These are phyloP conservation scores for Phytophthora boehmeriae DNA, from an alignment of 352 stramenopile species.

Conservation along the genomic window DNA sequence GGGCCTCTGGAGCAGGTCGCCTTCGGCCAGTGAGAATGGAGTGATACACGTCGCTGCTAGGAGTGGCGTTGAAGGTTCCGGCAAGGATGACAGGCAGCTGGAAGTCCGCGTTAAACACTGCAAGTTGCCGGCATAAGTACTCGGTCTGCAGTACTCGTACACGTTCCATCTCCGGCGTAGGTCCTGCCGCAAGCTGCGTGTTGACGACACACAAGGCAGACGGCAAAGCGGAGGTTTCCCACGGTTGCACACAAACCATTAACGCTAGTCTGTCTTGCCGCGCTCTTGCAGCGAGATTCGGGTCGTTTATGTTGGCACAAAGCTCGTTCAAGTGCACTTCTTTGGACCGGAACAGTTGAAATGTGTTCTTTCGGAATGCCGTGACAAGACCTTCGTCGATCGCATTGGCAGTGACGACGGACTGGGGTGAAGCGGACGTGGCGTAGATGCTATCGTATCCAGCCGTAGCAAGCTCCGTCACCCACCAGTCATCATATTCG, in stretches of 20 bases:
- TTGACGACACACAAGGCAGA: conserved; percentile 75
- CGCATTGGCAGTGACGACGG: conserved; percentile 23
- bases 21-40: conserved; percentile 65
- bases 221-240: conserved; percentile 67
- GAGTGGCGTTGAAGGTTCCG: conserved; percentile 82
- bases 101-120: conserved; percentile 83
- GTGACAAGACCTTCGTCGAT: conserved; percentile 81
- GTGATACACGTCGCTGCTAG: conserved; percentile 84
- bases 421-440: conserved; percentile 11
- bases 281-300: conserved; percentile 51
- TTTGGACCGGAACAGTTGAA: conserved; percentile 79
- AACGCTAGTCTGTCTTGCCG: conserved; percentile 78
- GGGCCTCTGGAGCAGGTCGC: conserved; percentile 50
- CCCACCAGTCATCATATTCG: conserved; percentile 90
- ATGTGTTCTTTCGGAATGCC: conserved; percentile 70
- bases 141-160: conserved; percentile 76
- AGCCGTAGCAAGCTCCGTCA: conserved; percentile 48
- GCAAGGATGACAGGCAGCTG: conserved; percentile 83
- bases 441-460: conserved; percentile 88
- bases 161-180: conserved; percentile 43
- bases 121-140: conserved; percentile 67
- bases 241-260: conserved; percentile 81
- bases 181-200: conserved; percentile 41
- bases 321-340: conserved; percentile 70
- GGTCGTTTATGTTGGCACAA: conserved; percentile 39